Percentiles rank a stretch among this genome's conserved stretches.
Conservation (phyloP, 2,329 filamentous ascomycete genomes). For the Alternaria triticimaculans region DNA sequence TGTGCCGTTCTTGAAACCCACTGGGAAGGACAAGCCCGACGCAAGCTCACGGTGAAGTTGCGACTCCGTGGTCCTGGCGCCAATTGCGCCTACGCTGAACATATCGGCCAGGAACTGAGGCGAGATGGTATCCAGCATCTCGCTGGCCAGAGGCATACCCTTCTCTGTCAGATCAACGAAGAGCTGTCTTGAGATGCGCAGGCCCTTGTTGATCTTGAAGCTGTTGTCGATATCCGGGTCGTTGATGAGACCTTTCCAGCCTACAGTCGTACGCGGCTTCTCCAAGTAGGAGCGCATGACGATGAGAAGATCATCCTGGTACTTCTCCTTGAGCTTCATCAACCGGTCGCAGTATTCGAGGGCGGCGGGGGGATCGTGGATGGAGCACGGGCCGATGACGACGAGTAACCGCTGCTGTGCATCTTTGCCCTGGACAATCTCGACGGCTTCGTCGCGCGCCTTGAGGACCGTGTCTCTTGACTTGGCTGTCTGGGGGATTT, state of each 20-base stretch:
- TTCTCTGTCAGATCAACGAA: conserved; percentile 90
- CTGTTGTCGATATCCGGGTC: conserved; percentile 98
- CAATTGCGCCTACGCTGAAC: conserved; percentile 89
- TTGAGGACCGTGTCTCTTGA: conserved; percentile 64
- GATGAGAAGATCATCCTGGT: conserved; percentile 87
- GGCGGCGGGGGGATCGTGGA: conserved; percentile 90
- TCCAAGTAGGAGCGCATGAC: conserved; percentile 99
- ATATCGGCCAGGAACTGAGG: conserved; percentile 95
- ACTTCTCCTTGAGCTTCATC: conserved; percentile 81
- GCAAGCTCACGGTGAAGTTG: conserved; percentile 95
- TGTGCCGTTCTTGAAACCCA: conserved; percentile 99
- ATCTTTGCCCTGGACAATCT: conserved; percentile 67
- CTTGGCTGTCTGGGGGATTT: conserved; percentile 69
- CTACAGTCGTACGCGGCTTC: conserved; percentile 96
- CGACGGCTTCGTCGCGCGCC: conserved; percentile 66
- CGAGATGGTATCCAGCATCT: conserved; percentile 98
- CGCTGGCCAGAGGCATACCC: conserved; percentile 95
- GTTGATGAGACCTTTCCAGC: conserved; percentile 99
- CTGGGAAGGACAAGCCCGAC: conserved; percentile 92
- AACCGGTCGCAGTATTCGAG: conserved; percentile 92
- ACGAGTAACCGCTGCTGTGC: conserved; percentile 69
- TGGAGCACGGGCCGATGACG: conserved; percentile 93
- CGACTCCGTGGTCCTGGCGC: conserved; percentile 94
- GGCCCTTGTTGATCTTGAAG: conserved; percentile 98
- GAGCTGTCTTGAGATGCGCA: conserved; percentile 84